phyloP scores from a whole-genome alignment of 768 basidiomycete genomes.

The Amanita subjunquillea region DNA sequence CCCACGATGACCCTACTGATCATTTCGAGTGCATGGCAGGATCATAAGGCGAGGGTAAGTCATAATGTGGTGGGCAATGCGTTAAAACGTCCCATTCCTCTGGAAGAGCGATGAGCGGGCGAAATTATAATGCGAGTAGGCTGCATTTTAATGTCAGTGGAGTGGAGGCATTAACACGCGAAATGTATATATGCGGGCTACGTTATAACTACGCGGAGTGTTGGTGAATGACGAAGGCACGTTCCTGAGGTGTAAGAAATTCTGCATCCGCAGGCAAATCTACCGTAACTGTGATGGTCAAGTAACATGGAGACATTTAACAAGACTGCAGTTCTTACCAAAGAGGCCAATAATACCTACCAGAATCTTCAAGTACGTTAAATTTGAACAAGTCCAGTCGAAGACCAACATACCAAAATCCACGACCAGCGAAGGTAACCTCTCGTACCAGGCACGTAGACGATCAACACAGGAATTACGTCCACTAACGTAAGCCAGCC shows the following conservation, averaged over 20 bases:
- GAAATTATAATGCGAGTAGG: no score
- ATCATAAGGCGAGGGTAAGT: no score
- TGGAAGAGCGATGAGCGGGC: no score
- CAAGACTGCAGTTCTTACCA: conserved; percentile 18
- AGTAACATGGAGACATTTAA: not conserved
- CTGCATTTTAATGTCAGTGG: no score
- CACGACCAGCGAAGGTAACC: conserved; percentile 55
- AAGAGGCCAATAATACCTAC: conserved; percentile 45
- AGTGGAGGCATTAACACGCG: no score
- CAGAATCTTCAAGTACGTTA: conserved; percentile 30
- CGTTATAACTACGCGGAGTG: no score
- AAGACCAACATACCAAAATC: conserved; percentile 46
- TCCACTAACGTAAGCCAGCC: conserved; percentile 58
- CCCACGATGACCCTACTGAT: no score
- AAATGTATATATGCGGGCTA: no score
- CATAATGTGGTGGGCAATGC: no score
- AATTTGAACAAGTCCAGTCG: not conserved
- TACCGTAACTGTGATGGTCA: conserved; percentile 35
- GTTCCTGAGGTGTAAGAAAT: conserved; percentile 58
- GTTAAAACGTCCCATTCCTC: no score
- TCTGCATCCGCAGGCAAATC: conserved; percentile 51
- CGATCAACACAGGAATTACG: conserved; percentile 51
- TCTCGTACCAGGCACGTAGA: conserved; percentile 37
- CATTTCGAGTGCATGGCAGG: no score
- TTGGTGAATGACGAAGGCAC: conserved; percentile 36